A percentile compares a stretch with the other conserved stretches of the same genome.
Conservation (phyloP, 1,284 basidiomycete species). For the Meira nashicola region DNA sequence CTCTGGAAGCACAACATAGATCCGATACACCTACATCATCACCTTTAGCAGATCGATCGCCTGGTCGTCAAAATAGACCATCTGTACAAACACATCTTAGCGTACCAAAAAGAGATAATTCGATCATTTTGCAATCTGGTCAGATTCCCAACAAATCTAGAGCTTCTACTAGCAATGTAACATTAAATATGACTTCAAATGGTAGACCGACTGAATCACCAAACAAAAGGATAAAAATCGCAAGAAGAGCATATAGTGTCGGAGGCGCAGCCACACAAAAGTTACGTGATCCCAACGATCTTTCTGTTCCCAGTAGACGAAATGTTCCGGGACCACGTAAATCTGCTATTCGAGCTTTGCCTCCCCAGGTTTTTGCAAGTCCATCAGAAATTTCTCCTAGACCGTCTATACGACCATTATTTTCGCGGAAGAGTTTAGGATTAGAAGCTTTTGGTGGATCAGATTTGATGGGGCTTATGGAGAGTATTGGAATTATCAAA, state of each 20-base stretch:
- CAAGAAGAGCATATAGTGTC: conserved; percentile 7
- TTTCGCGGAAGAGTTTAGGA: not conserved
- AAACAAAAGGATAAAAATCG: not conserved
- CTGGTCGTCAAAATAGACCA: too few relatives aligned
- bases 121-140: too few relatives aligned
- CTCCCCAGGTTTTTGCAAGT: conserved; percentile 16
- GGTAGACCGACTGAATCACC: not conserved
- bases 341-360: conserved; percentile 13
- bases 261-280: conserved; percentile 7
- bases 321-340: conserved; percentile 16
- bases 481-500: not conserved
- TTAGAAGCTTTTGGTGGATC: conserved; percentile 3
- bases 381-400: conserved; percentile 4
- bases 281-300: not conserved
- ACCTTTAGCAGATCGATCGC: too few relatives aligned
- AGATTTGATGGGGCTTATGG: conserved; percentile 1
- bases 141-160: too few relatives aligned
- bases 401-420: conserved; percentile 2
- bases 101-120: too few relatives aligned
- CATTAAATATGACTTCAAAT: too few relatives aligned
- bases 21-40: too few relatives aligned
- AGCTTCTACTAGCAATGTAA: too few relatives aligned
- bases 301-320: conserved; percentile 6
- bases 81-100: too few relatives aligned
- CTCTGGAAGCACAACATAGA: too few relatives aligned